phyloP scores from a whole-genome alignment of 345 rosid genomes.

The Citrus unshiu region DNA sequence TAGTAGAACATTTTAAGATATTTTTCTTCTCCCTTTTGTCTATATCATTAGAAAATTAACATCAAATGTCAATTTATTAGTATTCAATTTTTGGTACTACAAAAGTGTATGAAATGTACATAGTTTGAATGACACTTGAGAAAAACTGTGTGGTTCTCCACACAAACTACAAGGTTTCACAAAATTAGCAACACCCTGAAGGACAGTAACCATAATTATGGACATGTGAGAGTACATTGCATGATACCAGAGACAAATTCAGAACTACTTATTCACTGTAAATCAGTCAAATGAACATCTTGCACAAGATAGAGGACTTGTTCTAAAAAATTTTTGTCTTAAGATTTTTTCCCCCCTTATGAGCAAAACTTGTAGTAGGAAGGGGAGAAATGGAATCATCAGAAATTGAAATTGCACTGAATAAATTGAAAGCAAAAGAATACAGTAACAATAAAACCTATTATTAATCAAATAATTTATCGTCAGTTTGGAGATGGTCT shows the following conservation, averaged over 20 bases:
- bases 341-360: neutral
- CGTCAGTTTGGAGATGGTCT: neutral
- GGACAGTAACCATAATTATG: neutral
- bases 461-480: neutral
- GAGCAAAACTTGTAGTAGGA: neutral
- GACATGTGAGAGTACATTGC: neutral
- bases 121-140: neutral
- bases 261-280: neutral
- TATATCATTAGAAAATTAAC: neutral
- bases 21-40: neutral
- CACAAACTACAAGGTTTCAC: neutral
- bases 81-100: neutral
- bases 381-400: neutral
- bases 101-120: constrained; percentile 1
- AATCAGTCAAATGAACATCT: neutral
- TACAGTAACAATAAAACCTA: neutral
- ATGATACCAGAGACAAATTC: neutral
- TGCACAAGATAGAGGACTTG: neutral
- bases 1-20: neutral
- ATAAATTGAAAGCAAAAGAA: neutral
- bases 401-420: neutral
- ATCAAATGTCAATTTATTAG: neutral
- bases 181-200: neutral
- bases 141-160: neutral
- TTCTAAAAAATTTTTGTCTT: neutral